phyloP scores from a whole-genome alignment of 2,329 filamentous ascomycete species.

The Colletotrichum filicis region DNA sequence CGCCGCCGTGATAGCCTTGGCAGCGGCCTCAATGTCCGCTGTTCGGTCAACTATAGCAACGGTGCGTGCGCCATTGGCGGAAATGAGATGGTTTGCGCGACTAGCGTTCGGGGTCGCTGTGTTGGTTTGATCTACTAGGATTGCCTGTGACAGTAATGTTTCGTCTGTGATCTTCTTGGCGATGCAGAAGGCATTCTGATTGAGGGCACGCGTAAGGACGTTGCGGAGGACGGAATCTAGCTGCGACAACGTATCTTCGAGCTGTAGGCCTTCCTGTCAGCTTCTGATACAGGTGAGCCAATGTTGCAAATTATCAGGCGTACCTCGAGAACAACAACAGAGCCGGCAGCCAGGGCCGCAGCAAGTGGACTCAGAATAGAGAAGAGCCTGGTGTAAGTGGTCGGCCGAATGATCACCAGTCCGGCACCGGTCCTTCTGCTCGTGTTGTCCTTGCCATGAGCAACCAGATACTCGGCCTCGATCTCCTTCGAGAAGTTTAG shows the following conservation, averaged over 20 bases:
- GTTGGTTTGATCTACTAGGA: constrained; percentile 26
- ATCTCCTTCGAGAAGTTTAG: constrained; percentile 45
- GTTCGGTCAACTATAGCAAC: constrained; percentile 71
- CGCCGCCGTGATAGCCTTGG: constrained; percentile 62
- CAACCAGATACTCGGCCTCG: constrained; percentile 38
- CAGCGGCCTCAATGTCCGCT: constrained; percentile 64
- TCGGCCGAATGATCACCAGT: constrained; percentile 41
- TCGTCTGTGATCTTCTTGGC: constrained; percentile 23
- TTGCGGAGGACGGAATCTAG: constrained; percentile 23
- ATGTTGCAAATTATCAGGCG: constrained; percentile 32
- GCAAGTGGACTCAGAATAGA: constrained; percentile 39
- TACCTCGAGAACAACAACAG: constrained; percentile 43
- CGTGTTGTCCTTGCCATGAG: constrained; percentile 25
- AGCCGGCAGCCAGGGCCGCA: constrained; percentile 43
- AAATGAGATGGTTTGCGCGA: constrained; percentile 35
- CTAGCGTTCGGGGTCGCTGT: not conserved
- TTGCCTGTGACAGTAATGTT: constrained; percentile 12
- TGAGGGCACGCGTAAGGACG: constrained; percentile 17
- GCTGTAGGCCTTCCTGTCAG: constrained; percentile 7
- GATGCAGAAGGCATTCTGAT: constrained; percentile 29
- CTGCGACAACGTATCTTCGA: constrained; percentile 25
- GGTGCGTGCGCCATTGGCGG: constrained; percentile 40
- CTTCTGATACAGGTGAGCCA: not conserved
- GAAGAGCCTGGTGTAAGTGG: constrained; percentile 40
- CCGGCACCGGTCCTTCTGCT: constrained; percentile 28